Conservation (phyloP, 305 asterid genomes). For the Fraxinus greggii region DNA sequence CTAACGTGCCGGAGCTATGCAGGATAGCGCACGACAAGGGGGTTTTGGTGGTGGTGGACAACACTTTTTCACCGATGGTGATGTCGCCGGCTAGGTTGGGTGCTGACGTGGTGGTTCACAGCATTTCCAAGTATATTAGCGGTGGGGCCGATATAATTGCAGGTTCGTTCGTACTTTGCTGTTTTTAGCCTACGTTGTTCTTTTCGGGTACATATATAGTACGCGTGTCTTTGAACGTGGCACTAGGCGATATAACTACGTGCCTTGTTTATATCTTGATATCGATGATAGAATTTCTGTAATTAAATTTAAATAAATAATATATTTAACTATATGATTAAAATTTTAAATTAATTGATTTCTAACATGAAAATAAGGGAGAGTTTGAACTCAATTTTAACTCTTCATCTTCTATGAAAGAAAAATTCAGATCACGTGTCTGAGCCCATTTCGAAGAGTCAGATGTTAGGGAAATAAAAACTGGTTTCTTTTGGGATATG, state of each 20-base stretch:
- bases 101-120: conserved; percentile 90
- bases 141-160: conserved; percentile 93
- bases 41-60: conserved; percentile 76
- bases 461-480: too few species aligned
- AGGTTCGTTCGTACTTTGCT: conserved; percentile 32
- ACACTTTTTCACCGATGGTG: conserved; percentile 91
- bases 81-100: conserved; percentile 84
- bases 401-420: background rate
- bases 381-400: background rate
- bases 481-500: too few species aligned
- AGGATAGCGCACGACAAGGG: conserved; percentile 84
- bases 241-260: background rate
- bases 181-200: background rate
- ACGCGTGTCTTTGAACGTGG: background rate
- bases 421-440: too few species aligned
- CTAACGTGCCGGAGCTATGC: conserved; percentile 76
- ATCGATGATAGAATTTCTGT: background rate
- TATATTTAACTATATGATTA: background rate
- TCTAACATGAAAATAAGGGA: background rate
- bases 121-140: conserved; percentile 86
- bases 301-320: background rate
- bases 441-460: too few species aligned
- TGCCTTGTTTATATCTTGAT: background rate
- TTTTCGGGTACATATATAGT: background rate
- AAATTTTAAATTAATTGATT: too few species aligned